Conservation (phyloP, 345 rosid species). For the Turnera subulata region DNA sequence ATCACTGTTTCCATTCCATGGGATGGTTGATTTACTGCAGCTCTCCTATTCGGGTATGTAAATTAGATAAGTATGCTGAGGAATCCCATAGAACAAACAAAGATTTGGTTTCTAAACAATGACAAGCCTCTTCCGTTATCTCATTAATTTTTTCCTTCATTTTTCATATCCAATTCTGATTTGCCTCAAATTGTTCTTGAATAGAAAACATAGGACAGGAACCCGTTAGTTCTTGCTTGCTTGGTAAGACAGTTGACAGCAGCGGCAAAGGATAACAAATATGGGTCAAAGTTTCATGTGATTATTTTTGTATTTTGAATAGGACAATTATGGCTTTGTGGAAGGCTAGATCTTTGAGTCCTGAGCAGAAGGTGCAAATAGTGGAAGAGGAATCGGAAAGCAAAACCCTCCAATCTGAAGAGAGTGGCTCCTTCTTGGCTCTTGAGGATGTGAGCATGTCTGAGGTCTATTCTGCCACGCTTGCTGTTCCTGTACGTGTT, state of each 20-base stretch:
- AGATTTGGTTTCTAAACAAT: too few species aligned
- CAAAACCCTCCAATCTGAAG: conserved; percentile 65
- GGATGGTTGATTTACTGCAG: not conserved
- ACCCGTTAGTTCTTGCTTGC: not conserved
- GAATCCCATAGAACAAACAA: too few species aligned
- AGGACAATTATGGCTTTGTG: conserved; percentile 98
- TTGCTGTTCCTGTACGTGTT: conserved; percentile 69
- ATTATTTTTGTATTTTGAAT: not conserved
- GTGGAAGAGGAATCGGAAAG: conserved; percentile 89
- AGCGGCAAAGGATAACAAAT: not conserved
- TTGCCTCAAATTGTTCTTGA: too few species aligned
- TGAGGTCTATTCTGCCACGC: conserved; percentile 59
- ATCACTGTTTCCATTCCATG: not conserved
- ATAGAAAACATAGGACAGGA: too few species aligned
- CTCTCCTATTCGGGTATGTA: not conserved
- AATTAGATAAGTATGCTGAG: too few species aligned
- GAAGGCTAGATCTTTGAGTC: conserved; percentile 88
- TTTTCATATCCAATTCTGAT: too few species aligned
- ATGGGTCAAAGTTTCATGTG: conserved; percentile 1
- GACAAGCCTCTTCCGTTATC: too few species aligned
- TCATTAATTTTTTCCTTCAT: too few species aligned
- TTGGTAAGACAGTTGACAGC: not conserved
- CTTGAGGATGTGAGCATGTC: conserved; percentile 78
- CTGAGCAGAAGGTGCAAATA: conserved; percentile 87
- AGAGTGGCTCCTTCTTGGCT: conserved; percentile 73